A percentile compares a stretch with the other conserved stretches of the same genome.
phyloP scores from a whole-genome alignment of 192 early-diverging fungal species.

The Coemansia umbellata region DNA sequence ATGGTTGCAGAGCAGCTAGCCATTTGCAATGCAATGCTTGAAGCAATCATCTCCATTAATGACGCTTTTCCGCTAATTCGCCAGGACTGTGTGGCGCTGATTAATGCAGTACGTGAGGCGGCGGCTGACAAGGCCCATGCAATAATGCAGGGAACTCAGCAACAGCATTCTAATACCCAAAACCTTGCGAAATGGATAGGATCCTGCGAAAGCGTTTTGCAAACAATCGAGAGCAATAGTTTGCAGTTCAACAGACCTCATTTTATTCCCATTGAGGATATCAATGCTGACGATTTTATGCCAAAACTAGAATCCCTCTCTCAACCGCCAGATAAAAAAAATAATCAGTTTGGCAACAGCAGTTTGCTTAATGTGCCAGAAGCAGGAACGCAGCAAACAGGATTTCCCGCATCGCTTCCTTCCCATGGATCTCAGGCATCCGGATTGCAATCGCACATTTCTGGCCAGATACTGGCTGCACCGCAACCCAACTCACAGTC shows the following conservation, averaged over 20 bases:
- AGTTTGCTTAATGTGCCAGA: not conserved
- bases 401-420: not conserved
- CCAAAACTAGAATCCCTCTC: conserved; percentile 3
- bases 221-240: not conserved
- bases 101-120: conserved; percentile 9
- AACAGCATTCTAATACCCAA: not conserved
- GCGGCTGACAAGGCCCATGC: conserved; percentile 10
- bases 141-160: not conserved
- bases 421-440: not conserved
- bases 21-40: conserved; percentile 35
- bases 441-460: not conserved
- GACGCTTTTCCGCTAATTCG: conserved; percentile 14
- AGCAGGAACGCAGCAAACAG: not conserved
- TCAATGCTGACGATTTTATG: not conserved
- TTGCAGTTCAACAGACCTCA: not conserved
- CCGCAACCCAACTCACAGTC: not conserved
- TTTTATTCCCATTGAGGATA: conserved; percentile 10
- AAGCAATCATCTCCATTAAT: conserved; percentile 18
- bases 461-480: not conserved
- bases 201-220: conserved; percentile 20
- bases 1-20: conserved; percentile 22
- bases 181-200: conserved; percentile 20
- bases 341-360: not conserved
- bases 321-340: not conserved
- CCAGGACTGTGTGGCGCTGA: conserved; percentile 23